Evolutionary conservation across 75 land plant genomes (phyloP).

Genomic region (Isoetes taiwanensis): DNA sequence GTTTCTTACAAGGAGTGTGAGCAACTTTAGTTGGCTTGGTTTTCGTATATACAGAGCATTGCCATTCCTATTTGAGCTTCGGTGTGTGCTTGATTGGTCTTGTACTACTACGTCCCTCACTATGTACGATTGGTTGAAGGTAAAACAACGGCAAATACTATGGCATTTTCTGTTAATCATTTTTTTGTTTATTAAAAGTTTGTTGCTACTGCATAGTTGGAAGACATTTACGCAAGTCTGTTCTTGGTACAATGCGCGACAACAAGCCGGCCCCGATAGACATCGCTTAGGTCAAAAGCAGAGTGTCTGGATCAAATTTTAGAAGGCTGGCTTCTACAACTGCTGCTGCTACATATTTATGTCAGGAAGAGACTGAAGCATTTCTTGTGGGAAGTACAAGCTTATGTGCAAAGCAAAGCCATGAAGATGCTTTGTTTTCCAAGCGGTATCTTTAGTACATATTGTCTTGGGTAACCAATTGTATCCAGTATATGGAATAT

Average conservation of each 20-base stretch:
- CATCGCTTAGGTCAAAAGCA: constrained; percentile 85
- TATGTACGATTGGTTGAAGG: constrained; percentile 99
- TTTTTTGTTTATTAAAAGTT: not conserved
- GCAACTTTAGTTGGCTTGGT: constrained; percentile 58
- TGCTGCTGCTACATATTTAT: too few relatives aligned
- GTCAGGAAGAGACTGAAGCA: too few relatives aligned
- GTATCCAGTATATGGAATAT: too few relatives aligned
- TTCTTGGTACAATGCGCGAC: constrained; percentile 93
- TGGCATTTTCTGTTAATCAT: too few relatives aligned
- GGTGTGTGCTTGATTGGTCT: constrained; percentile 99
- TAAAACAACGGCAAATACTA: too few relatives aligned
- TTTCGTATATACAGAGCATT: constrained; percentile 80
- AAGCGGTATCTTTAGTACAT: too few relatives aligned
- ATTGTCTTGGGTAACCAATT: too few relatives aligned
- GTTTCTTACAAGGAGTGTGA: constrained; percentile 68
- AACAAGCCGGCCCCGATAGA: constrained; percentile 44
- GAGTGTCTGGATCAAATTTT: constrained; percentile 66
- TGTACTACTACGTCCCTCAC: constrained; percentile 90
- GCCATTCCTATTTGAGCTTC: constrained; percentile 90
- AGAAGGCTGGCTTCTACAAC: too few relatives aligned
- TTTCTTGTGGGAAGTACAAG: too few relatives aligned
- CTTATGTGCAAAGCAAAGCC: too few relatives aligned
- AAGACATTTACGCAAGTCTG: constrained; percentile 92
- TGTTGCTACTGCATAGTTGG: constrained; percentile 36
- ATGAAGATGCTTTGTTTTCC: too few relatives aligned